phyloP scores from a whole-genome alignment of 345 rosid genomes.

The Cardamine chenopodiifolia region DNA sequence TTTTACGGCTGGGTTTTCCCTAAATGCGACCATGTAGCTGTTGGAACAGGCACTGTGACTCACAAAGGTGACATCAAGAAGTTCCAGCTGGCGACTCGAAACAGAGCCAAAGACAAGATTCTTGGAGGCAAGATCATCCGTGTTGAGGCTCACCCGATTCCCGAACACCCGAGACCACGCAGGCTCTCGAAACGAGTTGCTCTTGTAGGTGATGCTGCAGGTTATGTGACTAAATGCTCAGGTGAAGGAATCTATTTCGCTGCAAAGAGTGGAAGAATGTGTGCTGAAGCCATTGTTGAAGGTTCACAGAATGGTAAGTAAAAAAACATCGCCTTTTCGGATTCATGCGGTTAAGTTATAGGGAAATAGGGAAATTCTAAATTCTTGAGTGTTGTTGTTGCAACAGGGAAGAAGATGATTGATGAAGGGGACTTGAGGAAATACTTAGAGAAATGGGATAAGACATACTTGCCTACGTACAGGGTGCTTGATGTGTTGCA shows the following conservation, averaged over 20 bases:
- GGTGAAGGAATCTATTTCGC: constrained; percentile 96
- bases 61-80: constrained; percentile 94
- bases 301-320: constrained; percentile 67
- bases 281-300: constrained; percentile 87
- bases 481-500: constrained; percentile 87
- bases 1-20: constrained; percentile 98
- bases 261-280: constrained; percentile 94
- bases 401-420: constrained; percentile 66
- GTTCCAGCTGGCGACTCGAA: constrained; percentile 82
- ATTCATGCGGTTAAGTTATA: neutral
- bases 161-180: constrained; percentile 86
- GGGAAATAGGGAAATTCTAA: neutral
- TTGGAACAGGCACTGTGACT: constrained; percentile 91
- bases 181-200: constrained; percentile 71
- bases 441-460: constrained; percentile 96
- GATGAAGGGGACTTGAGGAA: constrained; percentile 86
- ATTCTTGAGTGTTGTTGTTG: neutral
- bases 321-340: neutral
- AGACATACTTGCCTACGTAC: constrained; percentile 90
- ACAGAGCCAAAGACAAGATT: constrained; percentile 90
- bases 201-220: constrained; percentile 87
- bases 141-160: constrained; percentile 92
- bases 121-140: constrained; percentile 85
- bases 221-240: constrained; percentile 86
- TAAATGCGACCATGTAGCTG: constrained; percentile 94